Percentiles rank a stretch among this genome's conserved stretches.
phyloP scores from a whole-genome alignment of 345 rosid species.

The Microthlaspi erraticum region DNA sequence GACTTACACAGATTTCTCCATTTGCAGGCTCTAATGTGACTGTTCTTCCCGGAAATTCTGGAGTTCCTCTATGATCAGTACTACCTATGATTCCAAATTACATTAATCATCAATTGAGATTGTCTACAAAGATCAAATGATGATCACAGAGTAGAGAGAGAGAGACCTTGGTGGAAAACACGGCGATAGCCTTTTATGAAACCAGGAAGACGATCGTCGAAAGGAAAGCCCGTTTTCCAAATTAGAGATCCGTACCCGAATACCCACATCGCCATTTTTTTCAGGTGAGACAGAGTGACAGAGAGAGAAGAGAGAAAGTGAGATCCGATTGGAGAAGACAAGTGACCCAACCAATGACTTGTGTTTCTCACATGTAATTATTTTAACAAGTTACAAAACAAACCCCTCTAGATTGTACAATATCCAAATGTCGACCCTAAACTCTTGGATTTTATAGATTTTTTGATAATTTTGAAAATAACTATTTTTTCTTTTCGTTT shows the following conservation, averaged over 20 bases:
- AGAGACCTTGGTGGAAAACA: slow-evolving; percentile 79
- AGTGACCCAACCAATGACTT: slow-evolving; percentile 1
- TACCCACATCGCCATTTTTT: slow-evolving; percentile 80
- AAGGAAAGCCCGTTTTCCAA: slow-evolving; percentile 82
- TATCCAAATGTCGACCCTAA: background rate
- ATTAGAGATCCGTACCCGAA: slow-evolving; percentile 87
- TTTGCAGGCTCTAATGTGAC: slow-evolving; percentile 76
- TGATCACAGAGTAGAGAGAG: background rate
- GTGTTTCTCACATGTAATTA: slow-evolving; percentile 8
- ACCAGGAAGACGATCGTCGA: slow-evolving; percentile 76
- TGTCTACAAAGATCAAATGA: background rate
- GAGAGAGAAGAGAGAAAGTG: background rate
- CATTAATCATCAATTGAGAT: background rate
- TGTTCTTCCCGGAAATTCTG: slow-evolving; percentile 82
- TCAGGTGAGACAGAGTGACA: background rate
- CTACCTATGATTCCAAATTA: slow-evolving; percentile 57
- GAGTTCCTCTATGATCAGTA: slow-evolving; percentile 93
- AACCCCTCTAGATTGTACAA: background rate
- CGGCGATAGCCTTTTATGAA: slow-evolving; percentile 85
- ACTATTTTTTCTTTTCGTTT: too few relatives aligned
- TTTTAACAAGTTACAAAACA: background rate
- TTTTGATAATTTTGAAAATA: background rate
- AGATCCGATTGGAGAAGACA: slow-evolving; percentile 31
- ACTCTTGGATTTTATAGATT: background rate
- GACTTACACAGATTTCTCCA: slow-evolving; percentile 78